phyloP scores from a whole-genome alignment of 2,329 filamentous ascomycete genomes.

The Cladosporium velox region DNA sequence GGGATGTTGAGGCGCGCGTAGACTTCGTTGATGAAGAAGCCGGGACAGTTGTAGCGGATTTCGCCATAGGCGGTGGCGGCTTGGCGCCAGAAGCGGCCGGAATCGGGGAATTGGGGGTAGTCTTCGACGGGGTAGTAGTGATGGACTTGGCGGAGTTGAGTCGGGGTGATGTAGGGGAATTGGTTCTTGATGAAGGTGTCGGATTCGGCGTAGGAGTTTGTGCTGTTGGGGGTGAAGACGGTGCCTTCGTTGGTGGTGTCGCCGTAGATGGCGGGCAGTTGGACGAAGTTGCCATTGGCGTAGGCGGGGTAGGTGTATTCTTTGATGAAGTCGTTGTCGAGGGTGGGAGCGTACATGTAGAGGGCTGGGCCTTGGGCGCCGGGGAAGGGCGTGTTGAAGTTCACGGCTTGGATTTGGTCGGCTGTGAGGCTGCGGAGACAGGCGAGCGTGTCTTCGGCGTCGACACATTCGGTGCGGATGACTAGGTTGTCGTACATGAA shows the following conservation, averaged over 20 bases:
- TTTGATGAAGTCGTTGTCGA: constrained; percentile 54
- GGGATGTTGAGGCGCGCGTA: constrained; percentile 42
- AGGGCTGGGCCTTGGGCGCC: constrained; percentile 46
- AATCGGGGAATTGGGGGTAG: constrained; percentile 48
- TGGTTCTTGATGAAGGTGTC: constrained; percentile 60
- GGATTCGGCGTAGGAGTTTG: constrained; percentile 51
- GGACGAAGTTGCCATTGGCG: constrained; percentile 51
- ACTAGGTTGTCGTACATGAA: constrained; percentile 56
- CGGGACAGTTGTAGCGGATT: constrained; percentile 66
- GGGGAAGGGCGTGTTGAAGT: constrained; percentile 50
- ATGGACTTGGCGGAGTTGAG: constrained; percentile 56
- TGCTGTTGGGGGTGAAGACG: constrained; percentile 56
- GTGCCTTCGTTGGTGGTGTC: constrained; percentile 67
- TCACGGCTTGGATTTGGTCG: constrained; percentile 48
- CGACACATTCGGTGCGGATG: constrained; percentile 50
- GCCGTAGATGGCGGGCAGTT: constrained; percentile 57
- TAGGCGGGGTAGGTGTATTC: constrained; percentile 54
- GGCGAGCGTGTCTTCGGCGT: constrained; percentile 44
- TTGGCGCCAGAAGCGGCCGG: constrained; percentile 61
- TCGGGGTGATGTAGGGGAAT: constrained; percentile 56
- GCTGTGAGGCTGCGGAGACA: constrained; percentile 53
- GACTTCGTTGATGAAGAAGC: constrained; percentile 55
- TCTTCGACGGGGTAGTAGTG: constrained; percentile 56
- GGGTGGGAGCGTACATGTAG: constrained; percentile 54
- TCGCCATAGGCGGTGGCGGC: constrained; percentile 63